Base-by-base conservation (phyloP, 2,329 filamentous ascomycete genomes). In the Gyromitra esculenta region DNA sequence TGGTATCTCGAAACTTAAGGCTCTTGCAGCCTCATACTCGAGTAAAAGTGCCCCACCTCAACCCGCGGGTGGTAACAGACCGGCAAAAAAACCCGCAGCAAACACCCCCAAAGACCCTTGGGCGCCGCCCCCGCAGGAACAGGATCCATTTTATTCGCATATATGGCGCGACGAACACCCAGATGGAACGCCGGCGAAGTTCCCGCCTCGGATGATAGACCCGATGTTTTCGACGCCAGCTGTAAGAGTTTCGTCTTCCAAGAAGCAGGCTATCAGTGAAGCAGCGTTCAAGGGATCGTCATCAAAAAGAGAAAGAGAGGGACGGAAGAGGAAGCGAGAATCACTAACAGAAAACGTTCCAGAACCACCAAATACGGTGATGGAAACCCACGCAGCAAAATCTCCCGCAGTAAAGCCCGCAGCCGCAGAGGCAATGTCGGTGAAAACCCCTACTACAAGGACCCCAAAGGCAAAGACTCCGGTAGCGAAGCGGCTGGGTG, bases 81-180 rank as follows among this genome's bases (percentile, higher is more conserved):
- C n/a, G n/a, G 15, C n/a, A 1, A 50, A 50, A n/a, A n/a, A n/a
- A 18, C 8, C 56, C n/a, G 1, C 21, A 56, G 7, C 35, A 31
- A 11, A 1, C n/a, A 48, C n/a, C 31, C 1, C 2, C 6, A 39
- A 31, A 59, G 56, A 76, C 25, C 25, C n/a, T 1, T 79, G 78
- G 78, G 71, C 70, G 7, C 69, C 70, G 1, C 65, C 75, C 13
- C 70, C 64, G 2, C 7, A 18, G 0, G 18, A n/a, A 5, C 37
- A 63, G 13, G 80, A 81, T 63, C 80, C 80, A 2, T 81, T 81
- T 73, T 81, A 80, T 56, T 73, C 78, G 8, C 77, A 79, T 7
- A 54, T 70, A 37, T 81, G 80, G 80, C 56, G 79, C 37, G 80
- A 81, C 57, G 71, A 73, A 43, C 80, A 81, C 43, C 80, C 80